phyloP scores from a whole-genome alignment of 1,284 basidiomycete genomes.

The Coniophora puteana region DNA sequence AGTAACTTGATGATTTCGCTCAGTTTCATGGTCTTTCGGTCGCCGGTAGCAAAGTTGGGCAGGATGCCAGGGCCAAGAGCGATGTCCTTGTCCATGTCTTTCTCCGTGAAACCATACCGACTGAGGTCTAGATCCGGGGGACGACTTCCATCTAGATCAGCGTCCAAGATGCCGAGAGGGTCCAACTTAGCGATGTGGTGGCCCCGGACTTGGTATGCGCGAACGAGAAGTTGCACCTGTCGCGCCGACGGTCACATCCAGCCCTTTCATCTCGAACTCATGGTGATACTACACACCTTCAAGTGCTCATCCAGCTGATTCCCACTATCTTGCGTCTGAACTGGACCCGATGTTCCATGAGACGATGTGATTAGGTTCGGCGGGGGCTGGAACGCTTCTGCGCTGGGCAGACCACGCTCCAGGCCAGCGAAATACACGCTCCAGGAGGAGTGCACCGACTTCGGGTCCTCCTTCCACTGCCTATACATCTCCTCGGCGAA shows the following conservation, averaged over 20 bases:
- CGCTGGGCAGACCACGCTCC: slow-evolving; percentile 79
- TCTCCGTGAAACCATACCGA: slow-evolving; percentile 89
- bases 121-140: slow-evolving; percentile 86
- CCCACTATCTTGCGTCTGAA: slow-evolving; percentile 63
- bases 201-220: slow-evolving; percentile 95
- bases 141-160: slow-evolving; percentile 71
- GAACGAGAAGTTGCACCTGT: slow-evolving; percentile 88
- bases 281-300: slow-evolving; percentile 56
- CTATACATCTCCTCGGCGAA: slow-evolving; percentile 94
- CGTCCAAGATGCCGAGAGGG: slow-evolving; percentile 84
- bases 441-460: slow-evolving; percentile 90
- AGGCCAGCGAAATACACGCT: slow-evolving; percentile 88
- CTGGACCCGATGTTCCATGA: slow-evolving; percentile 70
- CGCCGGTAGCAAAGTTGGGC: slow-evolving; percentile 84
- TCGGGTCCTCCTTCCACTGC: slow-evolving; percentile 83
- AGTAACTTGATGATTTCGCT: slow-evolving; percentile 87
- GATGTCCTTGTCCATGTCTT: slow-evolving; percentile 89
- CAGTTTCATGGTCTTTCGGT: slow-evolving; percentile 78
- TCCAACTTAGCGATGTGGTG: slow-evolving; percentile 93
- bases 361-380: slow-evolving; percentile 64
- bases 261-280: slow-evolving; percentile 3
- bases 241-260: slow-evolving; percentile 5
- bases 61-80: slow-evolving; percentile 90
- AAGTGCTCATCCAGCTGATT: slow-evolving; percentile 85
- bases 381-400: slow-evolving; percentile 79